Base-by-base conservation (phyloP, 805 yeast species). In the Saccharomyces kudriavzevii region DNA sequence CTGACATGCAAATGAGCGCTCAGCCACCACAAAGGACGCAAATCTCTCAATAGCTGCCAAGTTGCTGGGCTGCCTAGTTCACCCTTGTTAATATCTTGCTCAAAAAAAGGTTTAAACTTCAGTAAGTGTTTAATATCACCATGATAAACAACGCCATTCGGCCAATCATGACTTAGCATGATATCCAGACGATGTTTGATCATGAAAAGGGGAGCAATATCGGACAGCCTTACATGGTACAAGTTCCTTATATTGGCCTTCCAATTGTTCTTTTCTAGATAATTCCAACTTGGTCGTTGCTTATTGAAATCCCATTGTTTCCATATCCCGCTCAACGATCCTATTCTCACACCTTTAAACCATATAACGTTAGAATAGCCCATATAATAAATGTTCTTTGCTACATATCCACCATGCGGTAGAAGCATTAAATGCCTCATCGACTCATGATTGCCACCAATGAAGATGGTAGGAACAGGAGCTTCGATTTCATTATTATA, bases 361-460 rank as follows among this genome's bases (percentile, higher is more conserved):
- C 87, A 82, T 1, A 94, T 71, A 1, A 82, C 82, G 14, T 90
- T 89, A 20, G 84, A 79, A 46, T 81, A 80, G 0, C 99, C 99
- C 60, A 94, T 64, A 65, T 82, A 94, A 68, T 85, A 94, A 13
- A 94, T 88, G 57, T 85, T 84, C 1, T 89, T 88, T 1, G 96
- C 95, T 1, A 87, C 91, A 88, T 92, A 94, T 0, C 99, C 99
- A 11, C 99, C 99, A 66, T 77, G 79, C 55, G 80, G 81, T 54
- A 91, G 70, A 60, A 87, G 89, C 56, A 79, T 73, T 57, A 94
- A 65, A 65, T 87, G 88, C 55, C 84, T 81, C 54, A 95, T 87
- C 3, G 94, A 83, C 65, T 94, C 99, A 64, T 94, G 99, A 69
- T 94, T 94, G 0, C 99, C 99, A 2, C 99, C 98, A 45, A 94